Evolutionary conservation across 2,329 filamentous ascomycete genomes (phyloP), one percentile per base, ranked within the genome.

Genomic region (Penicillium paneum): DNA sequence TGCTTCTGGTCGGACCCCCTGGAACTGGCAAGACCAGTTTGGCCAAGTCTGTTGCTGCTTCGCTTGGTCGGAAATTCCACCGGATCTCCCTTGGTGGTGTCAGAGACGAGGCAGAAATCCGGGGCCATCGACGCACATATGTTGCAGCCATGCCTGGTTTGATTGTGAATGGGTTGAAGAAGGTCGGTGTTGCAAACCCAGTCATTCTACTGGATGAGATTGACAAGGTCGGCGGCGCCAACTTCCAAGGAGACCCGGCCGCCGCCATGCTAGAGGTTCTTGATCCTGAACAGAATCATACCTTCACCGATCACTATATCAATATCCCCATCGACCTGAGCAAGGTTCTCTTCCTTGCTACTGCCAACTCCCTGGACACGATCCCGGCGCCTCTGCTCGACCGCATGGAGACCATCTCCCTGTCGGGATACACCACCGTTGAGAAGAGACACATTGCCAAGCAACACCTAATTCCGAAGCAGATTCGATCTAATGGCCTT

Each of bases 71-170:
- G 60, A 96, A 97, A 72, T 99, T 99, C 73, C 93, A 99, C 73
- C 86, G 94, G 42, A 97, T 99, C 65, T 97, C 94, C 3, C 85
- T 99, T 4, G 94, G 94, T 57, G 94, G 94, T 64, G 93, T 99
- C 3, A 83, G 94, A 51, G 94, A 99, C 67, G 94, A 99, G 73
- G 94, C 94, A 15, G 94, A 99, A 76, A 97, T 99, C 56, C 85
- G 94, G 56, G 94, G 94, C 10, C 94, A 99, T 74, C 84, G 94
- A 52, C 83, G 94, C 64, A 99, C 94, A 0, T 99, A 99, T 69
- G 94, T 99, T 55, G 94, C 94, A 21, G 94, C 94, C n/a, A 97
- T 99, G 93, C 94, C 94, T 10, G 94, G 94, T 50, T 80, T 97
- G 52, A 89, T 99, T 55, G 92, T 97, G 29, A 92, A 91, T 70